phyloP scores from a whole-genome alignment of 1,284 basidiomycete genomes.

The Trichosporon inkin region DNA sequence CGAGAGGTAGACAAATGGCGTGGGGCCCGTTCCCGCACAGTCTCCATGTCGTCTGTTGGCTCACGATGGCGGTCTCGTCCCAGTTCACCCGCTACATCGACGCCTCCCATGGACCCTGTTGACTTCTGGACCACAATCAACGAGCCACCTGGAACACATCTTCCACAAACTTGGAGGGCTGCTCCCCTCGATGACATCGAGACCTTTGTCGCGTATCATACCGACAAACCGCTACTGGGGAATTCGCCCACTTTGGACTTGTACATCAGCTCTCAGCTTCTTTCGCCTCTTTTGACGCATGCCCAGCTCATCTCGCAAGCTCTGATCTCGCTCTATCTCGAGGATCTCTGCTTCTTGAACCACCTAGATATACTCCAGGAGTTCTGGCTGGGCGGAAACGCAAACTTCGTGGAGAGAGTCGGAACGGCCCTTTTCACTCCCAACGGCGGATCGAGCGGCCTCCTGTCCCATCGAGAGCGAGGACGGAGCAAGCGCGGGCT shows the following conservation, averaged over 20 bases:
- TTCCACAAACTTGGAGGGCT: slow-evolving; percentile 29
- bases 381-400: slow-evolving; percentile 44
- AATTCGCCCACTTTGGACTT: slow-evolving; percentile 36
- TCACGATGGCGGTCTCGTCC: neutral
- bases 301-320: slow-evolving; percentile 37
- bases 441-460: neutral
- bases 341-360: slow-evolving; percentile 40
- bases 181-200: slow-evolving; percentile 31
- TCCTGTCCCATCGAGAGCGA: neutral
- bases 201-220: slow-evolving; percentile 31
- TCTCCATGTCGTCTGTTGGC: slow-evolving; percentile 24
- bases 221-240: slow-evolving; percentile 26
- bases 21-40: slow-evolving; percentile 15
- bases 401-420: slow-evolving; percentile 38
- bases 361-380: slow-evolving; percentile 43
- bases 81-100: neutral
- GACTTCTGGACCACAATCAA: slow-evolving; percentile 30
- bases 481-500: neutral
- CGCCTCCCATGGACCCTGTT: neutral
- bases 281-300: slow-evolving; percentile 37
- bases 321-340: slow-evolving; percentile 43
- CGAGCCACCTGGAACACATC: slow-evolving; percentile 31
- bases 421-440: slow-evolving; percentile 33
- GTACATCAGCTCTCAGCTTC: slow-evolving; percentile 36
- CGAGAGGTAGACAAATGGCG: slow-evolving; percentile 39